Evolutionary conservation across 208 protist species (phyloP), one percentile per base, ranked within the genome.

Genomic region (Leishmania braziliensis): DNA sequence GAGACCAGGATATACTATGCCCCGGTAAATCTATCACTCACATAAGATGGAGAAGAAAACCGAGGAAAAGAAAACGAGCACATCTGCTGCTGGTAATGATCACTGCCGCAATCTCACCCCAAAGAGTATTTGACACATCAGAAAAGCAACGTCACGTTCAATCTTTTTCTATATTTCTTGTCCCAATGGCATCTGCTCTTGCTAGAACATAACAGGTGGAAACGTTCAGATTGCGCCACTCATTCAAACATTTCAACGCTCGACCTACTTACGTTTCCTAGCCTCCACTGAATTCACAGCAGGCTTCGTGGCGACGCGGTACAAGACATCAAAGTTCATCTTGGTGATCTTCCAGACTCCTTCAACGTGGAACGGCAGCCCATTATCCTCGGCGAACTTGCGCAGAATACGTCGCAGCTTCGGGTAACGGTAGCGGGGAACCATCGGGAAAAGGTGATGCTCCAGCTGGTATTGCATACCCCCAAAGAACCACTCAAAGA

Each of bases 391-490:
- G 33, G 92, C 90, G 75, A 96, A 96, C 81, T 95, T 93, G 73
- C 88, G 88, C 16, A 96, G 82, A 53, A 95, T 74, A n/a, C 74
- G 74, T 39, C 91, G 90, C 6, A 83, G 84, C 75, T 83, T 86
- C 18, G 90, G 88, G 85, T 96, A 96, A 70, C 91, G 89, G 84
- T 96, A 94, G 77, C 89, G 90, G 0, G 92, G 88, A 43, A 94
- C 83, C 62, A 79, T 91, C 20, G 91, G 92, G 39, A 96, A 87
- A n/a, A 94, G 85, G 83, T 96, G 92, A 85, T 96, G 92, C 87
- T 96, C 92, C 39, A 96, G 86, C 85, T 96, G 92, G 85, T 94
- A 96, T 82, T 94, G 92, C 92, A 96, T 96, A 77, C 91, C 92
- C 46, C 92, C 90, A 68, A 96, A 96, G 77, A 96, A 94, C 84